Base-by-base conservation (phyloP, 345 rosid species). In the Populus davidiana region DNA sequence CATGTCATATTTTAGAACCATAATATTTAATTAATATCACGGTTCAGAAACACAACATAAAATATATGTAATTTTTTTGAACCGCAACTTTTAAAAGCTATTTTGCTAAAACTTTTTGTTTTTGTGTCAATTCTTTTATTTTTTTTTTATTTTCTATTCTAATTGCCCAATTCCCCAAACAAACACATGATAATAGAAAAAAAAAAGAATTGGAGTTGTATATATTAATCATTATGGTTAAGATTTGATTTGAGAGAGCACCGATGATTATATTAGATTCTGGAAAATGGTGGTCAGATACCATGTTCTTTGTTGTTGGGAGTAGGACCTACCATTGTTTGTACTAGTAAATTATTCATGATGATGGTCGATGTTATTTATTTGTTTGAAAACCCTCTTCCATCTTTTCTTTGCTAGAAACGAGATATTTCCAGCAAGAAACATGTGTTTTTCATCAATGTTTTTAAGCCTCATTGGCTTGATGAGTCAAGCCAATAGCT, bases 221-320 rank as follows among this genome's bases (percentile, higher is more conserved):
- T 39, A 39, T 39, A 39, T 39, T 39, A 2, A 39, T 39, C 11
- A 71, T 50, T 64, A 80, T 68, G 2, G 2, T 70, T 41, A 71
- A 18, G 70, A 67, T 17, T 67, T 67, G 66, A 75, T 33, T 75
- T 67, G 85, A 77, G 84, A 81, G 86, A 81, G 77, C 87, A 90
- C 87, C 87, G 87, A 89, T 85, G 87, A 79, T 78, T 78, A 79
- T 5, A 9, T 56, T 56, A n/a, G 63, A n/a, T 25, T 81, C 73
- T 0, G 8, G 18, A 63, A 66, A 31, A 6, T 12, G n/a, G 38
- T 9, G 35, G 17, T 33, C 36, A 16, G 72, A 36, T 52, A 84
- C 77, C 72, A 73, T 62, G 71, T 73, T 29, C 72, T 73, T 81
- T 77, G 72, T 27, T 66, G 69, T 21, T 74, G 64, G 44, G 14